phyloP scores from a whole-genome alignment of 1,284 basidiomycete genomes.

The Moesziomyces parantarcticus region DNA sequence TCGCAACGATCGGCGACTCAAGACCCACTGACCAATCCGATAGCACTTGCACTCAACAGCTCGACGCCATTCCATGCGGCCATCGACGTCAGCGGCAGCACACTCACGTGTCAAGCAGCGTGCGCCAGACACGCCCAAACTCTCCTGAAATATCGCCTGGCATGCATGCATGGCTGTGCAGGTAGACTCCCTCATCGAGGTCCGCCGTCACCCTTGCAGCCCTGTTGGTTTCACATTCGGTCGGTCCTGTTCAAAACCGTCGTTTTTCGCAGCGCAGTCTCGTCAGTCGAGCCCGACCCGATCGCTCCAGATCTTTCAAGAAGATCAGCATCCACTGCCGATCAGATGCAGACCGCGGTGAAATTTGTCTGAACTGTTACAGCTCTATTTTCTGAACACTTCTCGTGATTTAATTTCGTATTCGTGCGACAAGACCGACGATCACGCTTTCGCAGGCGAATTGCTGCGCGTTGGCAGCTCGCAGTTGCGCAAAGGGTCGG shows the following conservation, averaged over 20 bases:
- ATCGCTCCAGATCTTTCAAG: too few relatives aligned
- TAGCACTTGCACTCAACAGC: too few relatives aligned
- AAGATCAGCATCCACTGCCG: too few relatives aligned
- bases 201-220: not conserved
- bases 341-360: too few relatives aligned
- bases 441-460: not conserved
- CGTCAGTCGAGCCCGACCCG: too few relatives aligned
- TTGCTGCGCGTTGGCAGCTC: not conserved
- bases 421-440: not conserved
- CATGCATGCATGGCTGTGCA: conserved; percentile 9
- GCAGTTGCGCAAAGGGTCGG: not conserved
- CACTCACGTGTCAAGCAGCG: too few relatives aligned
- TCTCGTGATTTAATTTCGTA: not conserved
- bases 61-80: too few relatives aligned
- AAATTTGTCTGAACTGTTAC: not conserved
- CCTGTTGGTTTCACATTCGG: not conserved
- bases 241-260: too few relatives aligned
- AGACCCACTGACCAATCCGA: too few relatives aligned
- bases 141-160: not conserved
- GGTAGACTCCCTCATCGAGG: not conserved
- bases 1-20: too few relatives aligned
- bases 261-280: too few relatives aligned
- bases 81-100: not conserved
- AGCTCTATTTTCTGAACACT: not conserved
- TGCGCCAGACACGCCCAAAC: too few relatives aligned